These are phyloP conservation scores for Capsella rubella DNA, from an alignment of 441 rosid genomes.

Conservation along the genomic window DNA sequence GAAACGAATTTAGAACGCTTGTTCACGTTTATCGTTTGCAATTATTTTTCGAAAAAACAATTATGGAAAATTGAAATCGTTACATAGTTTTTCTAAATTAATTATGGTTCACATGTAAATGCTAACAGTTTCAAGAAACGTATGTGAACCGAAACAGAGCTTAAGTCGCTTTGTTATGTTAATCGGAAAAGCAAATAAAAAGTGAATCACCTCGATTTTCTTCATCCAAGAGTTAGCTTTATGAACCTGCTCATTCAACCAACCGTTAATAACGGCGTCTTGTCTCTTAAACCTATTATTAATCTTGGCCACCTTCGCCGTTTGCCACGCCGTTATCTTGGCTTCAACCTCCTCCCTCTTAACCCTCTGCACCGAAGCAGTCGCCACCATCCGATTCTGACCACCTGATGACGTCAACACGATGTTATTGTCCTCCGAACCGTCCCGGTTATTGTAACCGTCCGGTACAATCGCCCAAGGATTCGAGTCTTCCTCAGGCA, in stretches of 20 bases:
- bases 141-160: background rate
- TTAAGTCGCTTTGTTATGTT: background rate
- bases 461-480: conserved; percentile 93
- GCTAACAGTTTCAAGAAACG: background rate
- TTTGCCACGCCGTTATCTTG: conserved; percentile 93
- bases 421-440: conserved; percentile 15
- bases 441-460: conserved; percentile 32
- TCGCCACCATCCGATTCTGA: conserved; percentile 40
- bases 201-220: conserved; percentile 71
- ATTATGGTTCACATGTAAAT: background rate
- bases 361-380: conserved; percentile 75
- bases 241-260: conserved; percentile 85
- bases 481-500: conserved; percentile 66
- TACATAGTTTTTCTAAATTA: background rate
- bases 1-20: background rate
- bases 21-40: conserved; percentile 12
- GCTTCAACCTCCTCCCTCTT: conserved; percentile 90
- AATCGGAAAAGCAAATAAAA: background rate
- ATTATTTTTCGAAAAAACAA: background rate
- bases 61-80: background rate
- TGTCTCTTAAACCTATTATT: conserved; percentile 92
- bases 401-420: conserved; percentile 37
- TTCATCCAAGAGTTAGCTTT: conserved; percentile 86
- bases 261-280: conserved; percentile 84
- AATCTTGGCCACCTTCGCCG: conserved; percentile 79